Evolutionary conservation across 2,329 filamentous ascomycete species (phyloP).

Genomic region (Aspergillus ochraceus): DNA sequence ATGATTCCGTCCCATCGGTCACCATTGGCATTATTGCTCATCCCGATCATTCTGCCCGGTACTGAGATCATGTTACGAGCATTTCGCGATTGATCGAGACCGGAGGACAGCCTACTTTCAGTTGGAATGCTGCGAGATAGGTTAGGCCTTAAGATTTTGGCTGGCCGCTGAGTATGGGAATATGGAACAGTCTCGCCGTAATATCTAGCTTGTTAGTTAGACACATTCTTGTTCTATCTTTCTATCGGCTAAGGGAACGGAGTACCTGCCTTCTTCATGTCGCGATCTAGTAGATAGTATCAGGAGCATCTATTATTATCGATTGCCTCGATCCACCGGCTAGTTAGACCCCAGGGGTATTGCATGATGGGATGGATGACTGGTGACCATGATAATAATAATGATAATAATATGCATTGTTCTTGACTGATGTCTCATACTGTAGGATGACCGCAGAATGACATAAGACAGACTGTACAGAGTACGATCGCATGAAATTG

Average conservation of each 20-base stretch:
- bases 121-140: not conserved
- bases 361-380: not conserved
- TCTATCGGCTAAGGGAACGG: not conserved
- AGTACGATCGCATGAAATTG: not conserved
- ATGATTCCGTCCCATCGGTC: not conserved
- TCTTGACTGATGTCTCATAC: not conserved
- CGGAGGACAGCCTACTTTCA: not conserved
- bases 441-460: not conserved
- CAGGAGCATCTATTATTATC: conserved; percentile 10
- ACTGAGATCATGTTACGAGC: not conserved
- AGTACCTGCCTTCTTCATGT: not conserved
- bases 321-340: conserved; percentile 6
- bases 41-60: not conserved
- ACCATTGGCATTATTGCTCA: not conserved
- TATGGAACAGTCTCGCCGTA: too few species aligned
- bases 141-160: conserved; percentile 1
- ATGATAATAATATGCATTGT: not conserved
- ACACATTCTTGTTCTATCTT: not conserved
- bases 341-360: not conserved
- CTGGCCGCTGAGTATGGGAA: not conserved
- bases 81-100: not conserved
- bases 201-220: too few species aligned
- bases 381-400: not conserved
- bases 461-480: not conserved
- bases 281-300: conserved; percentile 1